Conservation (phyloP, 805 yeast genomes). For the Saturnispora zaruensis region DNA sequence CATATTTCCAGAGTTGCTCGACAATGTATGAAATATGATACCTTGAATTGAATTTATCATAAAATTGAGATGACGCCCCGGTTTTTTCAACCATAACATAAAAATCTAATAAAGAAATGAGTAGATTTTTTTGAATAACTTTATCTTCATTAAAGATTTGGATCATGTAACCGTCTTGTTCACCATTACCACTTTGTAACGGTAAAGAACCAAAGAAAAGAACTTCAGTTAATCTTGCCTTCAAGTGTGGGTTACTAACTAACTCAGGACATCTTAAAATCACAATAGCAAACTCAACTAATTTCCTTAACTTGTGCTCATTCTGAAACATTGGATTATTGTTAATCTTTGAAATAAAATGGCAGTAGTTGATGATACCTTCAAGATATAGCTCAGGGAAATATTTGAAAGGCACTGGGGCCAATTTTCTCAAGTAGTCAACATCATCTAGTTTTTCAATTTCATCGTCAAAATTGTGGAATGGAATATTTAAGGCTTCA, state of each 20-base stretch:
- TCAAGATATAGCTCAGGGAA: constrained; percentile 83
- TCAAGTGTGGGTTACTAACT: constrained; percentile 88
- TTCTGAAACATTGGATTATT: constrained; percentile 50
- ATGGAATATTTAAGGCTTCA: constrained; percentile 39
- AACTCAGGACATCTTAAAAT: constrained; percentile 78
- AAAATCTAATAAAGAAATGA: constrained; percentile 79
- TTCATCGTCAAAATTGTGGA: constrained; percentile 50
- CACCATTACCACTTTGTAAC: constrained; percentile 34
- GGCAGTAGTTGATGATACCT: constrained; percentile 66
- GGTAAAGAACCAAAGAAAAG: constrained; percentile 68
- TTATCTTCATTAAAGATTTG: constrained; percentile 55
- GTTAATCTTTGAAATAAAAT: constrained; percentile 48
- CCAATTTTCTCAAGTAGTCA: constrained; percentile 54
- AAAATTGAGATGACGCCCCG: constrained; percentile 90
- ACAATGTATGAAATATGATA: constrained; percentile 77
- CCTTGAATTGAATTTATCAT: constrained; percentile 89
- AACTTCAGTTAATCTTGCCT: constrained; percentile 73
- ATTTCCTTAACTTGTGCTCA: constrained; percentile 41
- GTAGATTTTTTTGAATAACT: constrained; percentile 52
- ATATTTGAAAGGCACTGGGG: constrained; percentile 72
- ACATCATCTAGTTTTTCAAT: constrained; percentile 67
- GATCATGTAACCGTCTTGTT: constrained; percentile 63
- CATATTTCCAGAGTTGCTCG: constrained; percentile 75
- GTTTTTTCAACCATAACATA: constrained; percentile 95
- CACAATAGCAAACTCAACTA: constrained; percentile 65